Base-by-base conservation (phyloP, 2,329 filamentous ascomycete species). In the Fusarium neocosmosporiellum region DNA sequence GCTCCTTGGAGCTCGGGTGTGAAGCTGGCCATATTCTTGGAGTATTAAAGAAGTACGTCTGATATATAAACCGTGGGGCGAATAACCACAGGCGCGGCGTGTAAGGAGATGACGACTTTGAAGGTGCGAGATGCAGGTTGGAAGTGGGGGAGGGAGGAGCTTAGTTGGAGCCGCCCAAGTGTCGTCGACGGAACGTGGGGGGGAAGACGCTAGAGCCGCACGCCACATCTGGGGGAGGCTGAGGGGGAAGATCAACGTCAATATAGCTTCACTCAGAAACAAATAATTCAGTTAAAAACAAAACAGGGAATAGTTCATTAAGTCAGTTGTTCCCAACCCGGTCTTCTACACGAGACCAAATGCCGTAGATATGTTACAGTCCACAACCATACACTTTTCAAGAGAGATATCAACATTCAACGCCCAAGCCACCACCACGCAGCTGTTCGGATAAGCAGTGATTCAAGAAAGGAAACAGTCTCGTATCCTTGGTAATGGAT, bases 21-120 rank as follows among this genome's bases (percentile, higher is more conserved):
- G 59, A 77, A 78, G 77, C 73, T 80, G 20, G 78, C 69, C 80
- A 81, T 82, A 46, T 59, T 22, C 36, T 9, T 2, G n/a, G 43
- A 48, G 46, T 29, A 2, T 27, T 10, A 11, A 8, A 50, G 8
- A 18, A 20, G 7, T 37, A 22, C 29, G 9, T 39, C 20, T 37
- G 13, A 2, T 33, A 16, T 16, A 34, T 2, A 14, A 8, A 48
- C 3, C 22, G n/a, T 2, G 10, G 2, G 3, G 6, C 18, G 31
- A 29, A 37, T 59, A 29, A 22, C 7, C 20, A 37, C 14, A 22
- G 20, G 33, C 18, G 24, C 34, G 18, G 20, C 7, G 39, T 31
- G 27, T 14, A 33, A 7, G 11, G 16, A 39, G 24, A 34, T 62
- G 53, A 60, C 29, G 62, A 48, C 29, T 63, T 55, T 39, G 36